Conservation (phyloP, 108 stramenopile species). For the Fragilaria radians region DNA sequence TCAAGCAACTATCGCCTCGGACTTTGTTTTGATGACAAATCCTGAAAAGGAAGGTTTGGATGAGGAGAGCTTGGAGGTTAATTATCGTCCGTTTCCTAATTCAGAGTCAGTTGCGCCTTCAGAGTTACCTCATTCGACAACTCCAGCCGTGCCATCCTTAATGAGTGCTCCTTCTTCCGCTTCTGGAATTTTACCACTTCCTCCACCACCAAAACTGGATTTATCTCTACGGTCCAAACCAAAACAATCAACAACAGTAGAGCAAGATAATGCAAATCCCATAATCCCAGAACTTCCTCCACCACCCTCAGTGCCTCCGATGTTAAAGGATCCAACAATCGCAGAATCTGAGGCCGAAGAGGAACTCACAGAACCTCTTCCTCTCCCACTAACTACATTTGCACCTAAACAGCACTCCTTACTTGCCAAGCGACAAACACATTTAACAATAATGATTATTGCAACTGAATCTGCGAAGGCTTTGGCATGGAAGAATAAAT, state of each 20-base stretch:
- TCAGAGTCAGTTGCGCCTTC: too few species aligned
- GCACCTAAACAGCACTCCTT: conserved; percentile 4
- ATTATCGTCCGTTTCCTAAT: too few species aligned
- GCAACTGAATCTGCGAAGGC: conserved; percentile 60
- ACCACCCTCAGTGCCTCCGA: background rate
- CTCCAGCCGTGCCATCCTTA: background rate
- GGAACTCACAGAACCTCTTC: background rate
- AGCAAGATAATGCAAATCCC: too few species aligned
- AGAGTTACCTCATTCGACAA: background rate
- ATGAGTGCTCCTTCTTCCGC: background rate
- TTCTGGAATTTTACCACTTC: background rate
- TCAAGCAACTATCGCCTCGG: too few species aligned
- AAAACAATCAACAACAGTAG: background rate
- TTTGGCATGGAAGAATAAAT: conserved; percentile 65
- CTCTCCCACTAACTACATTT: background rate
- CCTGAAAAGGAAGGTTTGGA: background rate
- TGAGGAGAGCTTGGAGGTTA: background rate
- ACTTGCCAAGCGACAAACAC: conserved; percentile 62
- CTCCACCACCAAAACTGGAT: background rate
- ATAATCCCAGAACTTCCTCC: background rate
- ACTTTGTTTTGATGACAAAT: too few species aligned
- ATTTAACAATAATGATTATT: conserved; percentile 59
- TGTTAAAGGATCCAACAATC: too few species aligned
- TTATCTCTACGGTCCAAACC: background rate
- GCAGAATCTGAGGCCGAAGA: background rate